Conservation (phyloP, 352 stramenopile genomes). For the Globisporangium alternatum region DNA sequence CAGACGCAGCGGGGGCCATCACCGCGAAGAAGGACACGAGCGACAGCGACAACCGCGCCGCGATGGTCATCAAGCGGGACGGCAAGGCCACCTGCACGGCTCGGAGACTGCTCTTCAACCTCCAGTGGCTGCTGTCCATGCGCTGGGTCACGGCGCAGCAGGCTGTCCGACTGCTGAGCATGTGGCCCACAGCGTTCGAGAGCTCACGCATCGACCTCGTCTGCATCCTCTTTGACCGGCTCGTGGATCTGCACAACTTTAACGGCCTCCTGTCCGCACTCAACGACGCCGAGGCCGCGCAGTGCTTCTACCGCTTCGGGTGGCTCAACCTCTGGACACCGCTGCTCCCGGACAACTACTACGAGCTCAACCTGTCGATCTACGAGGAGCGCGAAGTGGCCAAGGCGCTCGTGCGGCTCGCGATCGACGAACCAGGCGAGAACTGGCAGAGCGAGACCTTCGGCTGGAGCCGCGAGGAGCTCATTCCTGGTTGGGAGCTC, state of each 20-base stretch:
- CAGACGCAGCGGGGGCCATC: not conserved
- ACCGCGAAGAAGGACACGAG: slow-evolving; percentile 18
- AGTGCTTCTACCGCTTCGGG: slow-evolving; percentile 61
- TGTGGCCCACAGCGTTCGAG: slow-evolving; percentile 50
- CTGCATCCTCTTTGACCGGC: slow-evolving; percentile 63
- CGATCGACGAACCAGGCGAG: slow-evolving; percentile 77
- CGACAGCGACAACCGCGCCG: slow-evolving; percentile 21
- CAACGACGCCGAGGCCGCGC: slow-evolving; percentile 48
- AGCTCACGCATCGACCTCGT: slow-evolving; percentile 54
- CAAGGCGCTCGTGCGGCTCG: slow-evolving; percentile 67
- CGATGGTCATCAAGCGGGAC: slow-evolving; percentile 27
- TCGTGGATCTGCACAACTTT: slow-evolving; percentile 74
- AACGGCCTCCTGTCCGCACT: slow-evolving; percentile 54
- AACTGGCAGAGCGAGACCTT: slow-evolving; percentile 82
- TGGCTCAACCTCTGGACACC: slow-evolving; percentile 76
- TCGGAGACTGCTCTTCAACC: slow-evolving; percentile 55
- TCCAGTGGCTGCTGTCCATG: slow-evolving; percentile 69
- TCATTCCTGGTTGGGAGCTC: slow-evolving; percentile 78
- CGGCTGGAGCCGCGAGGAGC: slow-evolving; percentile 72
- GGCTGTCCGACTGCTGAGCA: slow-evolving; percentile 39
- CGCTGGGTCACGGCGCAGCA: slow-evolving; percentile 70
- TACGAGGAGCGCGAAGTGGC: slow-evolving; percentile 77
- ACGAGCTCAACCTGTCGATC: slow-evolving; percentile 59
- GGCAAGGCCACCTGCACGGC: slow-evolving; percentile 51
- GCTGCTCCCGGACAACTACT: slow-evolving; percentile 73